Percentiles rank a stretch among this genome's conserved stretches.
These are phyloP conservation scores for Pleurotus salmoneostramineus DNA, from an alignment of 768 basidiomycete genomes.

Conservation along the genomic window DNA sequence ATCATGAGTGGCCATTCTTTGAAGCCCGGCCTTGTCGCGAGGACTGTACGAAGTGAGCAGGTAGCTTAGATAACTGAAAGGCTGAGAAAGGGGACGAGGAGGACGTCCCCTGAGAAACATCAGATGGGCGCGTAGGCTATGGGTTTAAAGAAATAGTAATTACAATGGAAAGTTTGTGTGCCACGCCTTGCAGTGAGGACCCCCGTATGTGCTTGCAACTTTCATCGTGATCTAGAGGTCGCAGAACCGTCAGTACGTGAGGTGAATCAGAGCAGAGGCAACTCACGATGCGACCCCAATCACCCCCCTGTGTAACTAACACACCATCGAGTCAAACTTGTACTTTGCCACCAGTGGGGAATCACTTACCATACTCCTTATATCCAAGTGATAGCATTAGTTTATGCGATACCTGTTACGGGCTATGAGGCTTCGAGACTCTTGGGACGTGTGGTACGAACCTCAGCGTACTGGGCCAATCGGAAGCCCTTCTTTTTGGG, in stretches of 20 bases:
- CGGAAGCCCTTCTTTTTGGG: constrained; percentile 50
- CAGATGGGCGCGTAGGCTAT: background rate
- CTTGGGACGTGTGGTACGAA: constrained; percentile 14
- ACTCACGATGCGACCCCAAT: constrained; percentile 19
- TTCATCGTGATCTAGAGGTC: constrained; percentile 26
- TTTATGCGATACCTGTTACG: constrained; percentile 36
- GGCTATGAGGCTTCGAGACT: too few species aligned
- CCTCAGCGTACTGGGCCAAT: constrained; percentile 43
- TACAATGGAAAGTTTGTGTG: constrained; percentile 40
- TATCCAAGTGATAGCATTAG: constrained; percentile 47
- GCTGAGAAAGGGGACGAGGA: constrained; percentile 18
- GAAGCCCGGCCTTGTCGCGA: constrained; percentile 29
- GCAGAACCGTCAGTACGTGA: background rate
- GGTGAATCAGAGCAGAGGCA: background rate
- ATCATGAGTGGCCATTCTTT: constrained; percentile 23
- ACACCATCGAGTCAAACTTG: background rate
- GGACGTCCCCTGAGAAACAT: constrained; percentile 10
- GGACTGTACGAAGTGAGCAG: constrained; percentile 23
- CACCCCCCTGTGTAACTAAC: constrained; percentile 39
- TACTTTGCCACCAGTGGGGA: too few species aligned
- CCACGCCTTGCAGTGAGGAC: constrained; percentile 38
- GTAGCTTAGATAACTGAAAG: constrained; percentile 20
- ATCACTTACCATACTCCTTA: constrained; percentile 35
- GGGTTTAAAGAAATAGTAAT: background rate
- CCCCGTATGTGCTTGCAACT: constrained; percentile 31